Conservation (phyloP, 345 rosid species). For the Aquilaria yunnanensis region DNA sequence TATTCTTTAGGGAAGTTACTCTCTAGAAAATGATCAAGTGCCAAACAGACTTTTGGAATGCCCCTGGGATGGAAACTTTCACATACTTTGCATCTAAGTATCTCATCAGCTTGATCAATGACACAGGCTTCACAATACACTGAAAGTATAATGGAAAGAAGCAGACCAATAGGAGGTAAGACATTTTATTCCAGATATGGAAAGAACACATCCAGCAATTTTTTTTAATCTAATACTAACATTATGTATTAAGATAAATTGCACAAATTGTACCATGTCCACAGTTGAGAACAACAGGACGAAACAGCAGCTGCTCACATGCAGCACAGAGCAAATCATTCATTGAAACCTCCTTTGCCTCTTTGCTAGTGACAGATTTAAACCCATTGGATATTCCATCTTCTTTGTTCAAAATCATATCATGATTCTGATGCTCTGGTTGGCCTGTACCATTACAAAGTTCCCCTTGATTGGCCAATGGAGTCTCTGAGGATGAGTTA, state of each 20-base stretch:
- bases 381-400: conserved; percentile 5
- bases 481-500: conserved; percentile 10
- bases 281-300: conserved; percentile 69
- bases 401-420: not conserved
- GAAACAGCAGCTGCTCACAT: conserved; percentile 60
- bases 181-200: not conserved
- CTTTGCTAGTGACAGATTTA: conserved; percentile 7
- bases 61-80: conserved; percentile 49
- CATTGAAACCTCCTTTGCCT: conserved; percentile 29
- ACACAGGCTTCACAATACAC: conserved; percentile 72
- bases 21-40: conserved; percentile 52
- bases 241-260: no score
- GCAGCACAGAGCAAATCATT: conserved; percentile 55
- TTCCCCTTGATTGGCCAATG: conserved; percentile 20
- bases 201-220: not conserved
- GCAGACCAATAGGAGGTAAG: no score
- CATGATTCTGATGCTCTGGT: conserved; percentile 8
- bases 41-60: conserved; percentile 61
- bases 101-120: conserved; percentile 23
- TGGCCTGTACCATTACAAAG: conserved; percentile 14
- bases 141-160: conserved; percentile 16
- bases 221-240: no score
- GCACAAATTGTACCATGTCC: conserved; percentile 61
- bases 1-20: conserved; percentile 56
- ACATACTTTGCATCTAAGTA: conserved; percentile 60